Conservation (phyloP, 164 flowering plant species). For the Stephania japonica region DNA sequence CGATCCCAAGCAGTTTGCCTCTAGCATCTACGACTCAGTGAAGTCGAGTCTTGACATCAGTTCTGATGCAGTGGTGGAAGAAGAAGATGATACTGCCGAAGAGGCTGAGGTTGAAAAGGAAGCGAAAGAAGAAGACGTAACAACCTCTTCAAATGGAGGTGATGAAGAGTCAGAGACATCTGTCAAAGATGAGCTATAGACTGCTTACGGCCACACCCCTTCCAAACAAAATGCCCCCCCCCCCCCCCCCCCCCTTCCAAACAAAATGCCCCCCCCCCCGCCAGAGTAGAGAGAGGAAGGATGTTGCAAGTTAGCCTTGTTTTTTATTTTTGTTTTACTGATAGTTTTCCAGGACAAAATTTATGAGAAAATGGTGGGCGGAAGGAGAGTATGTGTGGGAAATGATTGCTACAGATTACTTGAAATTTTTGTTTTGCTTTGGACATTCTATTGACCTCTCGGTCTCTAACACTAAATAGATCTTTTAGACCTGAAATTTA, state of each 20-base stretch:
- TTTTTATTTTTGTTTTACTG: not conserved
- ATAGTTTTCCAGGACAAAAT: not conserved
- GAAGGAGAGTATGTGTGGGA: not conserved
- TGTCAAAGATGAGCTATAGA: conserved; percentile 68
- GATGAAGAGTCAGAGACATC: conserved; percentile 18
- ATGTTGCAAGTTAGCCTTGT: not conserved
- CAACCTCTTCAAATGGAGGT: conserved; percentile 16
- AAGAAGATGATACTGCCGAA: conserved; percentile 62
- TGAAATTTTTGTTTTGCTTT: not conserved
- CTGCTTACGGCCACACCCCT: not conserved
- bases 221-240: not conserved
- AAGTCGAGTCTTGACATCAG: conserved; percentile 67
- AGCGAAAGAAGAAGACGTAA: conserved; percentile 28
- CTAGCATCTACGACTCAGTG: conserved; percentile 67
- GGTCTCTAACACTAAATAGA: not conserved
- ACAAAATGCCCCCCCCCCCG: not conserved
- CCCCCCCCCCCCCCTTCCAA: not conserved
- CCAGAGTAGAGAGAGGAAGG: not conserved
- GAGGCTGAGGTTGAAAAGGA: conserved; percentile 35
- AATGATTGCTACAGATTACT: not conserved
- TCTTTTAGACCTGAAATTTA: not conserved
- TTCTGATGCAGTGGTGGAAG: conserved; percentile 73
- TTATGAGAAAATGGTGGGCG: not conserved
- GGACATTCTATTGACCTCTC: not conserved
- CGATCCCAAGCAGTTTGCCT: conserved; percentile 88